Conservation (phyloP, 768 basidiomycete species). For the Panus rudis region DNA sequence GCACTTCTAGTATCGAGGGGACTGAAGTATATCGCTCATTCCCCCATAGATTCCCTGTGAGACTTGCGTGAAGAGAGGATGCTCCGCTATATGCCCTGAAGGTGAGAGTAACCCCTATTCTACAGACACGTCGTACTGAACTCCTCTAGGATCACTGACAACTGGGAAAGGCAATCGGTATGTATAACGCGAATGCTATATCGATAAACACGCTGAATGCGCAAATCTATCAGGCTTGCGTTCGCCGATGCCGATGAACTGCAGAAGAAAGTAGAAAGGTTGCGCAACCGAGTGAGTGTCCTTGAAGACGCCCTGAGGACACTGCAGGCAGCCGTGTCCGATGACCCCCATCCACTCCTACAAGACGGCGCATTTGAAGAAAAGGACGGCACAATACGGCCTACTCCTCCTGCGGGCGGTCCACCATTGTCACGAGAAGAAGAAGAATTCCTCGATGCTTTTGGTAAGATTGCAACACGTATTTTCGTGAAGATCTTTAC, state of each 20-base stretch:
- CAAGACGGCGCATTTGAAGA: slow-evolving; percentile 9
- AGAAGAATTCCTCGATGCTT: slow-evolving; percentile 43
- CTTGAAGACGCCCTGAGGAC: slow-evolving; percentile 52
- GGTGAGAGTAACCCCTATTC: slow-evolving; percentile 33
- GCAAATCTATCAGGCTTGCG: slow-evolving; percentile 47
- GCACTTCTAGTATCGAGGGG: not conserved
- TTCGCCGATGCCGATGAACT: slow-evolving; percentile 67
- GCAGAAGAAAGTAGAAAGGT: slow-evolving; percentile 53
- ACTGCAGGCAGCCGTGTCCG: slow-evolving; percentile 41
- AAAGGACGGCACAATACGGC: not conserved
- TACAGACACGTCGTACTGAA: slow-evolving; percentile 1
- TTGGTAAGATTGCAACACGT: slow-evolving; percentile 28
- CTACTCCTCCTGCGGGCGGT: slow-evolving; percentile 1
- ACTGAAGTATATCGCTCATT: not conserved
- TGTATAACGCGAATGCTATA: slow-evolving; percentile 7
- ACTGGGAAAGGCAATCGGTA: slow-evolving; percentile 57
- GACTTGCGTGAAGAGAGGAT: slow-evolving; percentile 70
- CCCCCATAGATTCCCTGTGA: slow-evolving; percentile 61
- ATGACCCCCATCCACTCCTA: slow-evolving; percentile 45
- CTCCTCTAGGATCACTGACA: slow-evolving; percentile 39
- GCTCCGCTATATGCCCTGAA: slow-evolving; percentile 70
- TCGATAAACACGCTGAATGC: not conserved
- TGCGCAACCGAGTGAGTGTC: slow-evolving; percentile 48
- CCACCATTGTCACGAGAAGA: slow-evolving; percentile 23
- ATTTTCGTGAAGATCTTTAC: not conserved